Conservation (phyloP, 2,329 filamentous ascomycete species). For the Colletotrichum zoysiae region DNA sequence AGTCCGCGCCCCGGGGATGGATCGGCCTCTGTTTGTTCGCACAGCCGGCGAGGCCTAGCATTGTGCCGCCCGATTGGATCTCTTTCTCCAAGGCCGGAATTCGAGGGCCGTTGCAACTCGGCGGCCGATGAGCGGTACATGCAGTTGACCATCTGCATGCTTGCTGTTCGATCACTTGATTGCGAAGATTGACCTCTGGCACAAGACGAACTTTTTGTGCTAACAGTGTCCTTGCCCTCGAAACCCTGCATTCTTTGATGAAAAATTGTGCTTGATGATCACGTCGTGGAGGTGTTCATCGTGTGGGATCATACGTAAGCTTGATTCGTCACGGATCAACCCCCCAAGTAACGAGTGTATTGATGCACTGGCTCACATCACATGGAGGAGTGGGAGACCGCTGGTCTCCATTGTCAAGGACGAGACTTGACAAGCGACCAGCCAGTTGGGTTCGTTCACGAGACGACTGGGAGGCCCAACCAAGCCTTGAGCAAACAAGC, state of each 20-base stretch:
- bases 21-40: background rate
- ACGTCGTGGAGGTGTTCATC: slow-evolving; percentile 3
- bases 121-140: background rate
- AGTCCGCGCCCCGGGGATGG: too few relatives aligned
- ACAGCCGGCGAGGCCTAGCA: slow-evolving; percentile 9
- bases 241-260: background rate
- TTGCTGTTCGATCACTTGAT: too few relatives aligned
- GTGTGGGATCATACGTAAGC: slow-evolving; percentile 12
- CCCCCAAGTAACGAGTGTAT: background rate
- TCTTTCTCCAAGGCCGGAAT: background rate
- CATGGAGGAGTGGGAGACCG: background rate
- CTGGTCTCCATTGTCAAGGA: background rate
- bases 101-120: background rate
- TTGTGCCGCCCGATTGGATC: slow-evolving; percentile 3
- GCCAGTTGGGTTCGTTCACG: slow-evolving; percentile 20
- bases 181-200: background rate
- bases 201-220: background rate
- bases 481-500: slow-evolving; percentile 3
- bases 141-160: background rate
- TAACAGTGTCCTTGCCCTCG: background rate
- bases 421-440: slow-evolving; percentile 10
- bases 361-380: slow-evolving; percentile 1
- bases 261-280: background rate
- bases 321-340: slow-evolving; percentile 26
- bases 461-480: slow-evolving; percentile 17